Base-by-base conservation (phyloP, 2,329 filamentous ascomycete species). In the Fusarium marasasianum region DNA sequence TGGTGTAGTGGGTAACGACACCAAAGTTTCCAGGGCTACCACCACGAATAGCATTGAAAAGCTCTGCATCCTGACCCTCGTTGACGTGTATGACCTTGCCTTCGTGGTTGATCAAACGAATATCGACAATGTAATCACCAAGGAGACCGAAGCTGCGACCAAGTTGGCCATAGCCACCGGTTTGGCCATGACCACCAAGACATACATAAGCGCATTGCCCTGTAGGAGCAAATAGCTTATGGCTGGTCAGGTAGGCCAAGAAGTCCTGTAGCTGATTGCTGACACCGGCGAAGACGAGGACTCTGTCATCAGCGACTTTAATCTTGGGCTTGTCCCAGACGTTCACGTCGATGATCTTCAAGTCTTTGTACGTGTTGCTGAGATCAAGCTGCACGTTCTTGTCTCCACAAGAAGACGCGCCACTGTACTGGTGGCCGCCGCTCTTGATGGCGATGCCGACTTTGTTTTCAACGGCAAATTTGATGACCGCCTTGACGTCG, bases 381-480 rank as follows among this genome's bases (percentile, higher is more conserved):
- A 59, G 12, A 38, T 59, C 56, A 15, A 59, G 26, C 43, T 59
- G 56, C 24, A 59, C 26, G 10, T 48, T 48, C 0, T 31, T 7
- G 8, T 5, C 20, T n/a, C 24, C 33, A 24, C 40, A 47, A 9
- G 56, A 59, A 50, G 33, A 59, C 6, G 56, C 43, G 3, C 43
- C 56, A 2, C 56, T 59, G 20, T 50, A 59, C 12, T 59, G 33
- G 6, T 59, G 56, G 2, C 56, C 56, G 1, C 56, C 56, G 2
- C 33, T 50, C n/a, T 48, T 33, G 6, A 59, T 59, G 6, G 44
- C 56, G 15, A 59, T 51, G 44, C 43, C 24, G 33, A 59, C 26
- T 24, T 59, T 59, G 8, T 56, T 43, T 3, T 56, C 1, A 8
- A 31, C 8, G 4, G 53, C 37, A 31, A 33, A 24, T 14, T 12